Base-by-base conservation (phyloP, 805 yeast genomes). In the Debaryomyces hansenii region DNA sequence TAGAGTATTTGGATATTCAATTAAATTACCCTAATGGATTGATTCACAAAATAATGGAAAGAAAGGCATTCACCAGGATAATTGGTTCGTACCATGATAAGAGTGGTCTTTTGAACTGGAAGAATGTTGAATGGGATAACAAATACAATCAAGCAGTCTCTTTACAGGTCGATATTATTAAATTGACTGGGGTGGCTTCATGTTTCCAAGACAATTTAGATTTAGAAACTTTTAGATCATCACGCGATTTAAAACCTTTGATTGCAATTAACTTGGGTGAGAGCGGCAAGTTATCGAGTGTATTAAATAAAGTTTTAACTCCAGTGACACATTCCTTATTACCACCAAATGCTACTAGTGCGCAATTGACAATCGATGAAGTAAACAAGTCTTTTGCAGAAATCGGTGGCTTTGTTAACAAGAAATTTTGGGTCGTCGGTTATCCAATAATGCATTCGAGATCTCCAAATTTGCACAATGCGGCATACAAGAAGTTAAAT, bases 31-130 rank as follows among this genome's bases (percentile, higher is more conserved):
- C 95, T 6, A 75, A 70, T 37, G 74, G 70, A 4, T 60, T 87
- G 15, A 70, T 80, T 47, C 78, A 77, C 43, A 68, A 75, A 15
- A 65, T 89, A 12, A 67, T 81, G 37, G 70, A 75, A 18, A 69
- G 66, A 37, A 83, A 80, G 58, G 79, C 81, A 3, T 77, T 72
- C 62, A 84, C 96, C 12, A 80, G 80, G 58, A 70, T 92, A 31
- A 87, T 92, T 63, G 94, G 90, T 11, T 86, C 96, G 1, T 87
- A 85, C 56, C 95, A 88, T 59, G 95, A 89, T 61, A 79, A 83
- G 47, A 60, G 73, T 10, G 95, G 87, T 20, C 57, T 62, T 6
- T 74, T 74, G 65, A 70, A 74, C 46, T 90, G 96, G 96, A 68
- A 66, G 45, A 69, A 78, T 50, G 73, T 81, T 12, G 90, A 83